phyloP scores from a whole-genome alignment of 345 rosid species.

The Passiflora organensis region DNA sequence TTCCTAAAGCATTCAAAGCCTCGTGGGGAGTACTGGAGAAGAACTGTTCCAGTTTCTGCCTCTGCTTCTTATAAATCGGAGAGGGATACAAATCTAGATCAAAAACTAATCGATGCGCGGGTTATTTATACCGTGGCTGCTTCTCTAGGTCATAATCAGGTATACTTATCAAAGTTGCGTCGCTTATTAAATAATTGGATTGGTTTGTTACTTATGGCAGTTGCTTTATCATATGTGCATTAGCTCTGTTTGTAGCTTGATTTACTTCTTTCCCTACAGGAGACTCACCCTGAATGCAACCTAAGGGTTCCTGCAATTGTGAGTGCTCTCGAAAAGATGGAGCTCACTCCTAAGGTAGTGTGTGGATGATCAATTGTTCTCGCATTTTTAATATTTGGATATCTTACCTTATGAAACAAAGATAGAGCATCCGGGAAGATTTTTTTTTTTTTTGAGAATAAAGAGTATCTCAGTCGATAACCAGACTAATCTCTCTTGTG shows the following conservation, averaged over 20 bases:
- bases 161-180: slow-evolving; percentile 11
- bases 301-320: slow-evolving; percentile 89
- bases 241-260: background rate
- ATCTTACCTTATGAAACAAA: too few species aligned
- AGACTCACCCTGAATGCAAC: slow-evolving; percentile 88
- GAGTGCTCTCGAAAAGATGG: slow-evolving; percentile 65
- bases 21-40: slow-evolving; percentile 12
- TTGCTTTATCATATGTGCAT: background rate
- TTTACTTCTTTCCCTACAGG: slow-evolving; percentile 35
- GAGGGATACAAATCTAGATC: slow-evolving; percentile 24
- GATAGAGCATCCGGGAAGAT: too few species aligned
- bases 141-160: slow-evolving; percentile 91
- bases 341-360: slow-evolving; percentile 69
- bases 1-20: slow-evolving; percentile 2
- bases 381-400: background rate
- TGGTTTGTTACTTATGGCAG: too few species aligned
- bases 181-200: background rate
- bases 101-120: slow-evolving; percentile 42
- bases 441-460: too few species aligned
- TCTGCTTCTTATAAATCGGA: slow-evolving; percentile 34
- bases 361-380: background rate
- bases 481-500: too few species aligned
- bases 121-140: slow-evolving; percentile 71
- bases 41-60: slow-evolving; percentile 16
- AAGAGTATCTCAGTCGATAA: too few species aligned